phyloP scores from a whole-genome alignment of 768 basidiomycete genomes.

The Amanita phalloides region DNA sequence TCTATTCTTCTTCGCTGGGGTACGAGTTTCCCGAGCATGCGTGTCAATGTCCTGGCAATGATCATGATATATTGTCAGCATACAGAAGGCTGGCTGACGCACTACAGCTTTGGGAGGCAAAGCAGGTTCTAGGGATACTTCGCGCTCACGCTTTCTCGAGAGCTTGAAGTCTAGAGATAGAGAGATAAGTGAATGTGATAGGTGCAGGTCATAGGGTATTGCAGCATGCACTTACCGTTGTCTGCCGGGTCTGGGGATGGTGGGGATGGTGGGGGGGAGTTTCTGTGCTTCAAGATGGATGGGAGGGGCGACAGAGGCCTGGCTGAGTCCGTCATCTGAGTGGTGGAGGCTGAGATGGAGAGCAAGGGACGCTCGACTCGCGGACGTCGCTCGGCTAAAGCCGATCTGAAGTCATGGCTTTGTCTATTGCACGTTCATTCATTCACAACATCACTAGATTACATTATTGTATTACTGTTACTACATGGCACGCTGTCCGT shows the following conservation, averaged over 20 bases:
- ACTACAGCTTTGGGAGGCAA: constrained; percentile 37
- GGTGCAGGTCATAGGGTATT: constrained; percentile 7
- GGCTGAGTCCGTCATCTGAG: constrained; percentile 16
- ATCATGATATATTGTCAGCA: constrained; percentile 6
- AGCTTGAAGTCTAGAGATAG: constrained; percentile 29
- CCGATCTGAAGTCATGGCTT: constrained; percentile 2
- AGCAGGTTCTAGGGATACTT: constrained; percentile 65
- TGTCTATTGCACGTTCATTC: background rate
- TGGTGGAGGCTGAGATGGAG: constrained; percentile 11
- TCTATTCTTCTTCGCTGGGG: constrained; percentile 72
- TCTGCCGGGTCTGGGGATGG: constrained; percentile 36
- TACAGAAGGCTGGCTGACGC: constrained; percentile 10
- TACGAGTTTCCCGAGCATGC: constrained; percentile 31
- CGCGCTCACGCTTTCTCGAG: constrained; percentile 67
- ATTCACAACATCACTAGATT: background rate
- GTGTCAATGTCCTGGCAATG: constrained; percentile 29
- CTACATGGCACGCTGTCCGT: background rate
- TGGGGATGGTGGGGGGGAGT: constrained; percentile 26
- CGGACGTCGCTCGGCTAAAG: constrained; percentile 13
- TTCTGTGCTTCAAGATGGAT: constrained; percentile 1
- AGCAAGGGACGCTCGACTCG: constrained; percentile 13
- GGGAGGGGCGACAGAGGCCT: constrained; percentile 2
- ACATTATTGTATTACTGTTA: background rate
- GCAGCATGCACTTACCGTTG: constrained; percentile 24
- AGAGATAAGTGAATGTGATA: constrained; percentile 9